Percentiles rank a stretch among this genome's conserved stretches.
Conservation (phyloP, 2,329 filamentous ascomycete genomes). For the Ceratocystis cacaofunesta region DNA sequence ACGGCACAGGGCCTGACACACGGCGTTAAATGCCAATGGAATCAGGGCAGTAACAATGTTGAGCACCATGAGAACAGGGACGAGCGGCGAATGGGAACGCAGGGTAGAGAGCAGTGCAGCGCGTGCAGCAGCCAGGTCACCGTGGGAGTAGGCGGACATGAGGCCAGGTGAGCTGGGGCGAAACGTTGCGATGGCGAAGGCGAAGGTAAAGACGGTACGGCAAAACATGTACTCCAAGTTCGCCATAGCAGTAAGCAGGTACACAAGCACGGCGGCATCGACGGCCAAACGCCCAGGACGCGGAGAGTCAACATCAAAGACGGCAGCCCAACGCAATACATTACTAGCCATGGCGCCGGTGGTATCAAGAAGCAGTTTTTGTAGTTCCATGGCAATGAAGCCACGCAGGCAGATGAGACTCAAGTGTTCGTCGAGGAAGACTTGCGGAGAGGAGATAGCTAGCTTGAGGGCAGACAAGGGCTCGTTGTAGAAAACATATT, state of each 20-base stretch:
- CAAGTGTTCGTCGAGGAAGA: slow-evolving; percentile 24
- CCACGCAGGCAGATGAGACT: slow-evolving; percentile 14
- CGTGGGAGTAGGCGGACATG: slow-evolving; percentile 10
- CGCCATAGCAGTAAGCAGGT: slow-evolving; percentile 14
- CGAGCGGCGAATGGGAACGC: slow-evolving; percentile 10
- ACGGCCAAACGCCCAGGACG: slow-evolving; percentile 11
- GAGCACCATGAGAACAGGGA: slow-evolving; percentile 19
- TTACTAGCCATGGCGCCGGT: slow-evolving; percentile 13
- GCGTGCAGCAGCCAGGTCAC: slow-evolving; percentile 7
- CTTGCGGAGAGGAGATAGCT: slow-evolving; percentile 25
- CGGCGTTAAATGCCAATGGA: slow-evolving; percentile 16
- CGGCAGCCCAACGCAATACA: slow-evolving; percentile 15
- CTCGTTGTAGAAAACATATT: slow-evolving; percentile 22
- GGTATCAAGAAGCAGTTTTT: slow-evolving; percentile 17
- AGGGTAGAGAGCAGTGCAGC: slow-evolving; percentile 16
- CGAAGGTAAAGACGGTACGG: slow-evolving; percentile 10
- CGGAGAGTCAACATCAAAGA: slow-evolving; percentile 16
- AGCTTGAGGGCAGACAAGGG: slow-evolving; percentile 26
- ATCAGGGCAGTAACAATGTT: slow-evolving; percentile 18
- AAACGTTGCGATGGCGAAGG: slow-evolving; percentile 12
- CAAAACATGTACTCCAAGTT: slow-evolving; percentile 16
- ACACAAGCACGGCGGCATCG: slow-evolving; percentile 15
- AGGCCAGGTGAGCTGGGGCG: slow-evolving; percentile 12
- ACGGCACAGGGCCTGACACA: not conserved
- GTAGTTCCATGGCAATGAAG: slow-evolving; percentile 16